Percentiles rank a stretch among this genome's conserved stretches.
Conservation (phyloP, 2,329 filamentous ascomycete genomes). For the Didymella glomerata region DNA sequence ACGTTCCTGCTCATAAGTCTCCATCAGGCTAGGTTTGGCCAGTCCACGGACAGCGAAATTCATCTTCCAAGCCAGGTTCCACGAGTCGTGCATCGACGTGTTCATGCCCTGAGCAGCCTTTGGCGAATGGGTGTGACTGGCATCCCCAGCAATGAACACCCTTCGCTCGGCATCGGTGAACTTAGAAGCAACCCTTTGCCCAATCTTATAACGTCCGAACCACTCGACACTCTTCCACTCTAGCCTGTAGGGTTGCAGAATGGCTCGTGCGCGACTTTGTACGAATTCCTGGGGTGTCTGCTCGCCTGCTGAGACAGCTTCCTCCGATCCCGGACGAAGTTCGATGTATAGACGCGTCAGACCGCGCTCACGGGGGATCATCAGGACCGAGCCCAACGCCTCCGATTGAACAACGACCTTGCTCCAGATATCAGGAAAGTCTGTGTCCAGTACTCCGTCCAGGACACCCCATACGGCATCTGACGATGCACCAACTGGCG, state of each 20-base stretch:
- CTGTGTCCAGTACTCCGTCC: conserved; percentile 73
- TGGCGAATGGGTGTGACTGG: conserved; percentile 54
- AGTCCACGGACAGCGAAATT: conserved; percentile 52
- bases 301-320: conserved; percentile 40
- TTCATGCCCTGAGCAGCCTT: conserved; percentile 58
- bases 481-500: conserved; percentile 58
- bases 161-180: conserved; percentile 55
- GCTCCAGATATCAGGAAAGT: conserved; percentile 79
- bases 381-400: conserved; percentile 73
- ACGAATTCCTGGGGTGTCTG: conserved; percentile 70
- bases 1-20: conserved; percentile 54
- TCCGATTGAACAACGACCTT: conserved; percentile 75
- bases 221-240: conserved; percentile 59
- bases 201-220: conserved; percentile 62
- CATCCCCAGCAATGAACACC: conserved; percentile 61
- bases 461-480: conserved; percentile 76
- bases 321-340: conserved; percentile 50
- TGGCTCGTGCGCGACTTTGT: conserved; percentile 67
- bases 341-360: conserved; percentile 71
- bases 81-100: conserved; percentile 55
- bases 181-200: conserved; percentile 57
- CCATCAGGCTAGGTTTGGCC: conserved; percentile 50
- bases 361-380: conserved; percentile 75
- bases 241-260: conserved; percentile 57
- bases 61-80: conserved; percentile 57